These are phyloP conservation scores for Silene coronaria DNA, from an alignment of 179 eudicot species.

Conservation along the genomic window DNA sequence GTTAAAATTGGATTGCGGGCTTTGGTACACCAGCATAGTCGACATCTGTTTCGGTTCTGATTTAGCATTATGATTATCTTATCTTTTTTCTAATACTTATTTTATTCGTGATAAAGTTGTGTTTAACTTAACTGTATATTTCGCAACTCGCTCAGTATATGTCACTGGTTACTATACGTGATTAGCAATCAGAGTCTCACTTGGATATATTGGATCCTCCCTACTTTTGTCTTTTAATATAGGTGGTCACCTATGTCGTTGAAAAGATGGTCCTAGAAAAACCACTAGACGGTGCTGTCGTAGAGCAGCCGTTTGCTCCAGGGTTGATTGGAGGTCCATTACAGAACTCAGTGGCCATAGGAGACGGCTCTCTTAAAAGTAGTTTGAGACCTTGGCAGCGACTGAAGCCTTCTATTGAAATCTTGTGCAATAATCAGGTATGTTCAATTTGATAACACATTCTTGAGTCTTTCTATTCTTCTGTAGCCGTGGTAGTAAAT, in stretches of 20 bases:
- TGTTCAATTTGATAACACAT: conserved; percentile 12
- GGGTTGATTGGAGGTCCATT: conserved; percentile 54
- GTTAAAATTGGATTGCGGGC: neutral
- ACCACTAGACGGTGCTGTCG: conserved; percentile 45
- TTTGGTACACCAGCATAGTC: neutral
- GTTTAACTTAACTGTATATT: neutral
- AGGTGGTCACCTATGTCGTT: conserved; percentile 83
- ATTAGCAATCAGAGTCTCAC: neutral
- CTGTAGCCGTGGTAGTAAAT: no score
- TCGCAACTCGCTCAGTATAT: neutral
- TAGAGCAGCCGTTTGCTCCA: conserved; percentile 55
- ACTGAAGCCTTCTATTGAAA: conserved; percentile 78
- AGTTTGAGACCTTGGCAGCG: conserved; percentile 74
- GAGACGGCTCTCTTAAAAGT: conserved; percentile 58
- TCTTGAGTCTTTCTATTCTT: neutral
- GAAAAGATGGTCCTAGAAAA: conserved; percentile 94
- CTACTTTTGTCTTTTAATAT: conserved; percentile 10
- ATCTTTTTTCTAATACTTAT: no score
- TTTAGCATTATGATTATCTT: no score
- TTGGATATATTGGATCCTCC: conserved; percentile 12
- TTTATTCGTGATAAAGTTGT: no score
- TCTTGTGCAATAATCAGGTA: conserved; percentile 94
- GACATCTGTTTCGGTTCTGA: no score
- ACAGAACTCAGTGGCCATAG: conserved; percentile 43
- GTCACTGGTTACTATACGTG: neutral